Percentiles rank a stretch among this genome's conserved stretches.
Evolutionary conservation across 2,329 filamentous ascomycete genomes (phyloP).

Genomic region (Aspergillus vadensis): DNA sequence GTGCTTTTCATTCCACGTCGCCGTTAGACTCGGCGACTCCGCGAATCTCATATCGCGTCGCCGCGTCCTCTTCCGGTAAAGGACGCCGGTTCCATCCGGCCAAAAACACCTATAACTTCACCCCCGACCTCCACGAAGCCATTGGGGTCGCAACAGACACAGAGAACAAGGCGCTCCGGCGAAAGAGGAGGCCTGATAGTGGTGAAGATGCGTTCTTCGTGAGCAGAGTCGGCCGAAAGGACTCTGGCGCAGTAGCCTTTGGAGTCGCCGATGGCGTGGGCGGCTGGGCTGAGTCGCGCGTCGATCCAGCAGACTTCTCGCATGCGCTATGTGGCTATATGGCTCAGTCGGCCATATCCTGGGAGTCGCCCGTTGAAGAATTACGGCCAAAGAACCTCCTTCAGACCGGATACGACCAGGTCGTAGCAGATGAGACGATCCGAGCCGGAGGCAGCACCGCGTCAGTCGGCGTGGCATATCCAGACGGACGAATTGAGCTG

Average conservation of each 20-base stretch:
- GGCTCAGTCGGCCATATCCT: conserved; percentile 71
- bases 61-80: conserved; percentile 75
- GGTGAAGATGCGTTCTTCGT: conserved; percentile 98
- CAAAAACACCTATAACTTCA: conserved; percentile 73
- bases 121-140: conserved; percentile 49
- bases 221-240: conserved; percentile 69
- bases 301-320: conserved; percentile 94
- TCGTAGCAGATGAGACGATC: conserved; percentile 73
- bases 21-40: conserved; percentile 33
- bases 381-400: conserved; percentile 69
- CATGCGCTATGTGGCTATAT: conserved; percentile 93
- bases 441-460: conserved; percentile 88
- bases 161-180: conserved; percentile 56
- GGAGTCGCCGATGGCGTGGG: conserved; percentile 94
- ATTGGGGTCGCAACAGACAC: conserved; percentile 40
- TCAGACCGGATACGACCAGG: conserved; percentile 79
- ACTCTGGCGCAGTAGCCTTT: conserved; percentile 63
- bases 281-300: conserved; percentile 88
- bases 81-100: conserved; percentile 66
- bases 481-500: conserved; percentile 75
- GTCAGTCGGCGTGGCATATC: conserved; percentile 75
- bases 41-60: conserved; percentile 67
- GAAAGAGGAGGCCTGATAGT: conserved; percentile 69
- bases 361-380: conserved; percentile 44
- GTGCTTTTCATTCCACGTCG: conserved; percentile 34